Evolutionary conservation across 2,329 filamentous ascomycete genomes (phyloP).

Genomic region (Sporothrix dimorphospora): DNA sequence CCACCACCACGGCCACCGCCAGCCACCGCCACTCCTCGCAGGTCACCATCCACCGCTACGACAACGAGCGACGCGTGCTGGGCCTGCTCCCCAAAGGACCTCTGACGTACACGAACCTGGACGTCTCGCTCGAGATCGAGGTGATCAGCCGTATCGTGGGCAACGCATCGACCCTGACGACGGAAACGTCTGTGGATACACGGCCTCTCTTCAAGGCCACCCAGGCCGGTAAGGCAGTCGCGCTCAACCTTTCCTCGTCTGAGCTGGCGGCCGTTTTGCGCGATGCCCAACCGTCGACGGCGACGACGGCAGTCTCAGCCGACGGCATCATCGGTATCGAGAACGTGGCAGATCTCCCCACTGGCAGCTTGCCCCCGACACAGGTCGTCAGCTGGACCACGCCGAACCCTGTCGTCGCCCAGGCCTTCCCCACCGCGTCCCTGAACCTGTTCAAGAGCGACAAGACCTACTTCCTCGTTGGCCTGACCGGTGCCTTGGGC

Average conservation of each 20-base stretch:
- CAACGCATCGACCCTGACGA: neutral
- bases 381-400: conserved; percentile 28
- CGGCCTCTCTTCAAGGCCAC: neutral
- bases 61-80: conserved; percentile 26
- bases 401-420: neutral
- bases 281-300: too few species aligned
- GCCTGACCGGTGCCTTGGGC: conserved; percentile 57
- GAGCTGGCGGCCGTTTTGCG: conserved; percentile 13
- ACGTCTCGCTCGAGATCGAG: conserved; percentile 19
- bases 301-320: neutral
- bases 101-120: conserved; percentile 20
- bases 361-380: neutral
- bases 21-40: conserved; percentile 5
- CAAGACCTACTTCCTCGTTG: conserved; percentile 55
- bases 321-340: conserved; percentile 25
- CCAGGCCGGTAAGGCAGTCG: conserved; percentile 13
- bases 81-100: conserved; percentile 25
- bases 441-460: conserved; percentile 44
- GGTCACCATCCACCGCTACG: conserved; percentile 24
- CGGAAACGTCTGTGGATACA: neutral
- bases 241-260: conserved; percentile 16
- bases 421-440: conserved; percentile 42
- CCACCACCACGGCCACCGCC: conserved; percentile 8
- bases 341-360: conserved; percentile 4
- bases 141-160: conserved; percentile 22